Conservation (phyloP, 225 moss, liverwort and hornwort species). For the Asterella californica region DNA sequence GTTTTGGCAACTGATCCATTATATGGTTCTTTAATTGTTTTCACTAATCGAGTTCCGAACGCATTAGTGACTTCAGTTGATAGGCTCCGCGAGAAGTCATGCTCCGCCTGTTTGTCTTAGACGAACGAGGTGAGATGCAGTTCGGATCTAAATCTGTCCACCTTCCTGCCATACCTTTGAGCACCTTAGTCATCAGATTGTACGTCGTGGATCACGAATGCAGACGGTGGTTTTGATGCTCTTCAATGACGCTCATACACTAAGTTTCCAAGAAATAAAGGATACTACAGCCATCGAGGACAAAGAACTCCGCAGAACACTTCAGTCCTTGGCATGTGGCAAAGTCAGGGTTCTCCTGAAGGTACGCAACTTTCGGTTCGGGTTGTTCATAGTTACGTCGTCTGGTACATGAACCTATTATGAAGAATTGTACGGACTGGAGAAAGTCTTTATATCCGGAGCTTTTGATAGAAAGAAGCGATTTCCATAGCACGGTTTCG, state of each 20-base stretch:
- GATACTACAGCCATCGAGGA: conserved; percentile 95
- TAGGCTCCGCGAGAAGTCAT: too few relatives aligned
- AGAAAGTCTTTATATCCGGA: too few relatives aligned
- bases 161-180: background rate
- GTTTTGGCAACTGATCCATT: too few relatives aligned
- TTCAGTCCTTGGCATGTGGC: conserved; percentile 95
- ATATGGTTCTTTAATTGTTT: too few relatives aligned
- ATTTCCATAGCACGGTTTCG: background rate
- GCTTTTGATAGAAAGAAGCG: too few relatives aligned
- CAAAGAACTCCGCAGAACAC: conserved; percentile 92
- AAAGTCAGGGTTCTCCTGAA: conserved; percentile 94
- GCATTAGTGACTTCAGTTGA: too few relatives aligned
- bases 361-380: conserved; percentile 37
- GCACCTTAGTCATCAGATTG: background rate
- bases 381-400: background rate
- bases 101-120: background rate
- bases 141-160: background rate
- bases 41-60: too few relatives aligned
- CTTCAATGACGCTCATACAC: conserved; percentile 89
- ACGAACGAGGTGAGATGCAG: too few relatives aligned
- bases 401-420: background rate
- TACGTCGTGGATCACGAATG: background rate
- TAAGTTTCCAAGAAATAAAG: conserved; percentile 96
- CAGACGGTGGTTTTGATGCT: conserved; percentile 99
- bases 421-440: too few relatives aligned